Conservation (phyloP, 768 basidiomycete species). For the Boletus tylopilopsis region DNA sequence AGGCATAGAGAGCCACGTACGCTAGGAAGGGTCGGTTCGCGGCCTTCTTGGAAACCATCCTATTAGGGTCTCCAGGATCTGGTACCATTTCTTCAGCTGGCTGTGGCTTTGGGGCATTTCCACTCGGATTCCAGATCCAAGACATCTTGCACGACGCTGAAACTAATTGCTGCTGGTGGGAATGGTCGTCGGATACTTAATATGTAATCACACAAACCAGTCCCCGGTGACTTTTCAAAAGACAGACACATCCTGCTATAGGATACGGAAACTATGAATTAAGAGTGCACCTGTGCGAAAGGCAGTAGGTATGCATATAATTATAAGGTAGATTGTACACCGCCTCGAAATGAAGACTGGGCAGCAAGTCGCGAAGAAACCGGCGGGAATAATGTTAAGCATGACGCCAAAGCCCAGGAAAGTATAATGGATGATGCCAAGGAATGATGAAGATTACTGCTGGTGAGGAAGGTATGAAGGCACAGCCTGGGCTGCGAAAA, state of each 20-base stretch:
- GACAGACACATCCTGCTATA: constrained; percentile 17
- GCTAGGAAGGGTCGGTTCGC: constrained; percentile 85
- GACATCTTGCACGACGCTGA: constrained; percentile 44
- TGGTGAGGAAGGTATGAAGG: constrained; percentile 29
- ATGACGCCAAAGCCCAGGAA: constrained; percentile 21
- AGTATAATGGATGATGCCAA: constrained; percentile 30
- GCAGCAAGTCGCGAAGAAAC: constrained; percentile 13
- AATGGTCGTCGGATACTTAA: background rate
- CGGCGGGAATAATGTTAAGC: constrained; percentile 24
- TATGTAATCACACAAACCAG: background rate
- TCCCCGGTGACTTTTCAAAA: background rate
- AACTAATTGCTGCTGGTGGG: too few species aligned
- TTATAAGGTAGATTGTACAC: constrained; percentile 36
- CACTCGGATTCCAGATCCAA: constrained; percentile 52
- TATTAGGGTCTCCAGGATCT: constrained; percentile 61
- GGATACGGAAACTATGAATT: constrained; percentile 24
- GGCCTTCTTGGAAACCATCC: constrained; percentile 74
- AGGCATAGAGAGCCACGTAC: constrained; percentile 41
- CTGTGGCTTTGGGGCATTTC: constrained; percentile 36
- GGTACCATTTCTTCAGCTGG: constrained; percentile 47
- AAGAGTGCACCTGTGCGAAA: constrained; percentile 28
- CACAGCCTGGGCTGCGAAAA: constrained; percentile 13
- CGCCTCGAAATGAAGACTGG: constrained; percentile 21
- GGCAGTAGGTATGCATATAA: constrained; percentile 33
- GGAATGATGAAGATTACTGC: constrained; percentile 28